Percentiles rank a stretch among this genome's conserved stretches.
These are phyloP conservation scores for Mychonastes homosphaera DNA, from an alignment of 139 green algal species.

Conservation along the genomic window DNA sequence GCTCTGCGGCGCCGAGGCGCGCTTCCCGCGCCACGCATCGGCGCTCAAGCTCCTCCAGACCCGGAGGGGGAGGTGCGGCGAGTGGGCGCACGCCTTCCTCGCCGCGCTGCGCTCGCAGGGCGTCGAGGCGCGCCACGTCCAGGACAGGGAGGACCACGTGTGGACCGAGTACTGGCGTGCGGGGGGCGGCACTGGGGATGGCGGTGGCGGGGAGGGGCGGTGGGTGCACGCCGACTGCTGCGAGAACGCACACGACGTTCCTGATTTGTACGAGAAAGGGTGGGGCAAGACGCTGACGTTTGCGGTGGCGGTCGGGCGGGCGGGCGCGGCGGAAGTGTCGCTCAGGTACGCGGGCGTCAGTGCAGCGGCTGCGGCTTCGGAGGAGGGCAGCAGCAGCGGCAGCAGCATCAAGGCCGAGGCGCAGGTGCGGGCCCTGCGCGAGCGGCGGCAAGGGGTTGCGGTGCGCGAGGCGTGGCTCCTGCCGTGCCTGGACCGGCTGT, in stretches of 20 bases:
- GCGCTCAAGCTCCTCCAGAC: conserved; percentile 59
- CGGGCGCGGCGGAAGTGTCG: conserved; percentile 48
- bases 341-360: background rate
- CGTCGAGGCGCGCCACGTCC: conserved; percentile 46
- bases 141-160: conserved; percentile 67
- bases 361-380: too few relatives aligned
- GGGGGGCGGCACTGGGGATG: background rate
- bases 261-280: conserved; percentile 63
- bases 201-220: conserved; percentile 15
- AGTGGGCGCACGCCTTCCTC: conserved; percentile 57
- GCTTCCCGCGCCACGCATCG: conserved; percentile 42
- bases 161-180: conserved; percentile 40
- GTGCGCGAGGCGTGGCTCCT: too few relatives aligned
- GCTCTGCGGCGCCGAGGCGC: conserved; percentile 9
- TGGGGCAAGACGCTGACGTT: conserved; percentile 73
- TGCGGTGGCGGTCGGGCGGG: conserved; percentile 45
- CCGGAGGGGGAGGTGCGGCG: conserved; percentile 49
- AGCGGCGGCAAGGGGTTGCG: too few relatives aligned
- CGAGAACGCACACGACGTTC: conserved; percentile 49
- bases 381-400: too few relatives aligned
- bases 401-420: too few relatives aligned
- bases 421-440: too few relatives aligned
- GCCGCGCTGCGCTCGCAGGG: conserved; percentile 44
- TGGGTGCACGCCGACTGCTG: conserved; percentile 67
- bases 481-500: too few relatives aligned